Base-by-base conservation (phyloP, 352 stramenopile species). In the Globisporangium paroecandrum region DNA sequence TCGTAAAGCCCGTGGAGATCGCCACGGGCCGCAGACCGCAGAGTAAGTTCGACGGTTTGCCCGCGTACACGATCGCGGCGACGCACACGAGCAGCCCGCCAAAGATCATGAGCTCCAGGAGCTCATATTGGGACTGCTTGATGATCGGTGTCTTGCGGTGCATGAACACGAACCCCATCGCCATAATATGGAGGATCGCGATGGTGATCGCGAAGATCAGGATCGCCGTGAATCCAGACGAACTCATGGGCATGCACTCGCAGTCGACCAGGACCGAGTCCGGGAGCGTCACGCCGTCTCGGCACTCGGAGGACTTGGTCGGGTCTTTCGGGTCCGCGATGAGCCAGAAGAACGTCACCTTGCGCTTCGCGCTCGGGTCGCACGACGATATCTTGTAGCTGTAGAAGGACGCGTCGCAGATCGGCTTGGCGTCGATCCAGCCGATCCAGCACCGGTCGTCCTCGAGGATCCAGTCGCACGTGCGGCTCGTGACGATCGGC, bases 391-490 rank as follows among this genome's bases (percentile, higher is more conserved):
- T 59, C 32, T n/a, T 75, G 65, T 82, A 88, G 22, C 12, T 64
- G 68, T 77, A 88, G 69, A 83, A 82, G 0, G 47, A 59, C 1
- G 65, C 22, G 25, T 90, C 79, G 24, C 81, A 89, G 13, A 57
- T 22, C 0, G 77, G 79, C 62, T 68, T 47, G 1, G 18, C 18
- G 1, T 67, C 10, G 41, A 82, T 64, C 81, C 81, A 89, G 9
- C 49, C n/a, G 22, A 66, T 61, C 78, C 76, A 86, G 12, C 41
- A 62, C 4, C 41, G 41, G 4, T 54, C 22, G 38, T 85, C 73
- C 15, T 58, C 46, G 10, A 69, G 36, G 51, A 87, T 57, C 80
- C 80, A 89, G 1, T 49, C 57, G 34, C 76, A 83, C 8, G 66
- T 62, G 12, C 72, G 76, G 62, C 73, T 85, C n/a, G 81, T 85